Evolutionary conservation across 2,329 filamentous ascomycete genomes (phyloP), one percentile per base, ranked within the genome.

Genomic region (Sarocladium brachiariae): DNA sequence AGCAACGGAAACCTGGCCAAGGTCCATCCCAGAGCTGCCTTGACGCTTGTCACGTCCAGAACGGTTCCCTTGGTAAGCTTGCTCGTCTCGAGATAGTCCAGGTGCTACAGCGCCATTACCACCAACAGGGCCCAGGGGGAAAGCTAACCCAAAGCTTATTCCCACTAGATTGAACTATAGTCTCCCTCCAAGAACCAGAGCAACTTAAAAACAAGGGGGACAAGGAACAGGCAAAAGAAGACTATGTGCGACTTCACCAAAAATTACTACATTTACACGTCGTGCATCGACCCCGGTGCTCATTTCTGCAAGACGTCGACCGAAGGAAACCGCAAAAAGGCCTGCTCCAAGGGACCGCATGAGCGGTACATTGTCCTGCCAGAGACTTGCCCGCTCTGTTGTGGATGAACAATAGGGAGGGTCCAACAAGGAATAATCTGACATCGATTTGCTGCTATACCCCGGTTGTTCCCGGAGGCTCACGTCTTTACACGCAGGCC

Each of bases 191-290:
- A 50, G n/a, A n/a, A n/a, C n/a, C 79, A 80, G 50, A 83, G 72
- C 19, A 84, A 70, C 72, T 96, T 91, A 64, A 95, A 91, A 5
- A 75, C n/a, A n/a, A n/a, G n/a, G n/a, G n/a, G n/a, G n/a, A n/a
- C n/a, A n/a, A n/a, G n/a, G n/a, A n/a, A n/a, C n/a, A n/a, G n/a
- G n/a, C n/a, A n/a, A n/a, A n/a, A n/a, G n/a, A n/a, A n/a, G n/a
- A 70, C 24, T 53, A 80, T 81, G 78, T 81, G 78, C 62, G 73
- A 80, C 64, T 87, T 84, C 61, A 85, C 81, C 60, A 86, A 85
- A 60, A 87, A 87, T 67, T 89, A 84, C 65, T 88, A 87, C 68
- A 83, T 89, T 65, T 89, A 88, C 69, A 83, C 82, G 52, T 75
- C 79, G 38, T 89, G 86, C 61, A 67, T 76, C 51, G 83, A 88